Evolutionary conservation across 768 basidiomycete genomes (phyloP).

Genomic region (Hericium erinaceus): DNA sequence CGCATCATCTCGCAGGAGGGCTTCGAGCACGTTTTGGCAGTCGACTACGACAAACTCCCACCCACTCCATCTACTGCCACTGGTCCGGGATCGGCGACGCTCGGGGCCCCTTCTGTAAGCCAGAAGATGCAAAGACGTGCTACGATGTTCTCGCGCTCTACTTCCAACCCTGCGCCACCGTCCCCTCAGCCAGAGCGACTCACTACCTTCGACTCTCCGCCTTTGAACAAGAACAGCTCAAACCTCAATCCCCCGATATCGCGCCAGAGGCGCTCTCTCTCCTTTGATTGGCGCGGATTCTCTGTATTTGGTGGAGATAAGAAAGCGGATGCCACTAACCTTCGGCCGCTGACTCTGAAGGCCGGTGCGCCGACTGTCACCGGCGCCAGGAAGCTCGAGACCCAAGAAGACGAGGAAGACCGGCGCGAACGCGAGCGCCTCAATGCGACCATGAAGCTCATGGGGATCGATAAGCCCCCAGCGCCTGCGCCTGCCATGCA

Average conservation of each 20-base stretch:
- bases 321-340: conserved; percentile 42
- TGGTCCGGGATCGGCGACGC: conserved; percentile 22
- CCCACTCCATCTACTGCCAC: conserved; percentile 38
- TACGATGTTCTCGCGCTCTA: conserved; percentile 34
- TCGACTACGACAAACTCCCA: conserved; percentile 68
- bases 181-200: conserved; percentile 24
- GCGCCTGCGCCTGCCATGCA: conserved; percentile 30
- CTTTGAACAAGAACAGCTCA: conserved; percentile 8
- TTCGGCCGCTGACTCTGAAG: conserved; percentile 68
- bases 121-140: conserved; percentile 47
- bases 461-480: conserved; percentile 77
- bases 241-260: conserved; percentile 19
- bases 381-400: conserved; percentile 73
- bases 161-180: conserved; percentile 22
- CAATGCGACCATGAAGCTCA: conserved; percentile 85
- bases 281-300: conserved; percentile 77
- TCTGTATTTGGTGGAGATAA: conserved; percentile 61
- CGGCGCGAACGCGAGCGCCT: conserved; percentile 78
- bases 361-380: conserved; percentile 51
- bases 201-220: conserved; percentile 23
- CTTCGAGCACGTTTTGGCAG: conserved; percentile 94
- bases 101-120: conserved; percentile 27
- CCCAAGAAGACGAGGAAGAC: conserved; percentile 89
- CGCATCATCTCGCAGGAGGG: conserved; percentile 94
- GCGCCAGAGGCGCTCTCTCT: conserved; percentile 62